Base-by-base conservation (phyloP, 1,284 basidiomycete species). In the Trichosporon coremiiforme region DNA sequence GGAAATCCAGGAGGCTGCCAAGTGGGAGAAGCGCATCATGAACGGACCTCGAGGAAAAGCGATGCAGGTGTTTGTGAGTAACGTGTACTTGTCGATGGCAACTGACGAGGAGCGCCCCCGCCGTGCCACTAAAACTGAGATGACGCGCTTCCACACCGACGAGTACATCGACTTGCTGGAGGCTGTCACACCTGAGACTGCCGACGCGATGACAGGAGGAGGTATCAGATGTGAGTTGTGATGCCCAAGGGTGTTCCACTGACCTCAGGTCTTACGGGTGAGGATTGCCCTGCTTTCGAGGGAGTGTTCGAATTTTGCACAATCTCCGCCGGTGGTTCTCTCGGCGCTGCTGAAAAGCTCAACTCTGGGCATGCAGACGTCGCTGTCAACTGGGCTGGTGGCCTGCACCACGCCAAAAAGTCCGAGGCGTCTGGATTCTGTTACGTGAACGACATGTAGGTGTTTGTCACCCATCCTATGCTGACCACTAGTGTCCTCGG, bases 371-470 rank as follows among this genome's bases (percentile, higher is more conserved):
- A 90, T 1, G 87, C 94, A 3, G 95, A 99, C 82, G 93, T 98
- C 68, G 91, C 91, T 0, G 94, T 98, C 77, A 98, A 98, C 84
- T 98, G 96, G 96, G 94, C 95, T 0, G 96, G 96, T 7, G 96
- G 96, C 0, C 87, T 98, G 10, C 96, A 99, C 85, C 96, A 99
- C 82, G 97, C 96, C 33, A 98, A 99, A 85, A 98, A 98, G 84
- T 88, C 92, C 67, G 95, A 98, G 84, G 96, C 96, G 0, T 92
- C 90, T 29, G 95, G 95, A 6, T 98, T 98, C 85, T 98, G 95
- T 86, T 98, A 98, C 85, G 90, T 97, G 82, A 98, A 99, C 84
- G 95, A 96, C 75, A 85, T 82, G 82, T 84, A 70, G 69, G 82
- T 77, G 47, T 10, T 10, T 17, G 2, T 29, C 17, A n/a, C 57